Conservation (phyloP, 768 basidiomycete species). For the Boletus edulis region DNA sequence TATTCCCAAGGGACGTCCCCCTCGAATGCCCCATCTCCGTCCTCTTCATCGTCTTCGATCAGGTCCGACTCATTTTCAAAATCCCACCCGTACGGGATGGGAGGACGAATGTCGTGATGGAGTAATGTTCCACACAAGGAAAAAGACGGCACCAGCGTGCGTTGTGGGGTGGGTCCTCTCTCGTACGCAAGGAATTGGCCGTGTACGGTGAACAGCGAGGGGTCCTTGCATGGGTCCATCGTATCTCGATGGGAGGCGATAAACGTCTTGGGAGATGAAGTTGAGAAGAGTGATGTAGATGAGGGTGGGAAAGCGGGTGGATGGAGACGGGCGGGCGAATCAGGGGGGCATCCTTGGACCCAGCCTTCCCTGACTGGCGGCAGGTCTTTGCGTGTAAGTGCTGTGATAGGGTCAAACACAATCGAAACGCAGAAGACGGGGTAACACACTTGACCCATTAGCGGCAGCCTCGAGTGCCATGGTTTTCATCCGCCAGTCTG, state of each 20-base stretch:
- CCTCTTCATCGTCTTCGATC: background rate
- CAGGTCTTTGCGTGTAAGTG: constrained; percentile 28
- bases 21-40: constrained; percentile 30
- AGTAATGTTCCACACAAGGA: constrained; percentile 47
- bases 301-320: constrained; percentile 29
- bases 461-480: constrained; percentile 27
- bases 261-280: constrained; percentile 21
- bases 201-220: constrained; percentile 38
- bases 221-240: constrained; percentile 40
- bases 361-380: constrained; percentile 33
- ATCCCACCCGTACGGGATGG: constrained; percentile 47
- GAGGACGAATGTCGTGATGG: constrained; percentile 56
- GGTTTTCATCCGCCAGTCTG: constrained; percentile 22
- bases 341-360: constrained; percentile 19
- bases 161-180: constrained; percentile 44
- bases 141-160: constrained; percentile 48
- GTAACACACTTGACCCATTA: constrained; percentile 24
- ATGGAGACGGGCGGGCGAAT: constrained; percentile 26
- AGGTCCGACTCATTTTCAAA: constrained; percentile 33
- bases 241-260: constrained; percentile 34
- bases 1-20: constrained; percentile 61
- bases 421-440: background rate
- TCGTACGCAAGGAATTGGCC: constrained; percentile 52
- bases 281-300: background rate
- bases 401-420: constrained; percentile 11